phyloP scores from a whole-genome alignment of 2,329 filamentous ascomycete genomes.

The Thelonectria discophora region DNA sequence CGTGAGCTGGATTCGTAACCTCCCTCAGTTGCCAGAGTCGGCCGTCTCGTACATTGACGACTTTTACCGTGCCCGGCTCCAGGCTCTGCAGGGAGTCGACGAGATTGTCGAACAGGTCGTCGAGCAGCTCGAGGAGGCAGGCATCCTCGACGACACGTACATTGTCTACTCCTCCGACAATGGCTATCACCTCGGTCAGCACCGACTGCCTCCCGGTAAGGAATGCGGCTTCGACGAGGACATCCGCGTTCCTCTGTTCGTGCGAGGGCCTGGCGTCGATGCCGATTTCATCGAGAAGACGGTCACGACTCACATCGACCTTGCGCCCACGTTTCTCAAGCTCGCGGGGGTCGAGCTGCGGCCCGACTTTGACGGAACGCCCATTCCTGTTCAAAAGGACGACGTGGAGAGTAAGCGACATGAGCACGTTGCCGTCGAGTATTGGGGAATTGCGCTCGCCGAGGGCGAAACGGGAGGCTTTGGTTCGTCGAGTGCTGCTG shows the following conservation, averaged over 20 bases:
- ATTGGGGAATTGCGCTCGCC: conserved; percentile 57
- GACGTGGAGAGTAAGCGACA: conserved; percentile 44
- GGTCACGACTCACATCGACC: conserved; percentile 69
- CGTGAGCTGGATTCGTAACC: conserved; percentile 58
- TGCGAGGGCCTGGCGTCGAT: conserved; percentile 63
- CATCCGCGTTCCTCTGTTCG: conserved; percentile 65
- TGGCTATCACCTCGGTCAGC: conserved; percentile 68
- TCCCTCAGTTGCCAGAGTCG: conserved; percentile 52
- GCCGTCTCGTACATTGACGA: conserved; percentile 58
- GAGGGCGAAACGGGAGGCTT: conserved; percentile 48
- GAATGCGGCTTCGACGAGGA: conserved; percentile 67
- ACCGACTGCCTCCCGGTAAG: conserved; percentile 66
- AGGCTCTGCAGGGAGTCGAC: conserved; percentile 63
- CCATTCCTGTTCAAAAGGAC: conserved; percentile 55
- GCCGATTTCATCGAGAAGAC: conserved; percentile 50
- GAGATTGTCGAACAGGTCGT: conserved; percentile 62
- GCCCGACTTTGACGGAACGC: conserved; percentile 64
- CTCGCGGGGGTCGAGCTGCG: conserved; percentile 52
- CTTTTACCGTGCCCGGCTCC: conserved; percentile 61
- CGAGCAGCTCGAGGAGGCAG: conserved; percentile 55
- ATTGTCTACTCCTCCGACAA: conserved; percentile 69
- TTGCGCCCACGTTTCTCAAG: conserved; percentile 68
- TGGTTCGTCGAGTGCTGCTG: conserved; percentile 24
- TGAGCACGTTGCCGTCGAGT: conserved; percentile 68
- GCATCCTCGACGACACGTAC: conserved; percentile 70